Conservation (phyloP, 805 yeast genomes). For the Kodamaea sagamina region DNA sequence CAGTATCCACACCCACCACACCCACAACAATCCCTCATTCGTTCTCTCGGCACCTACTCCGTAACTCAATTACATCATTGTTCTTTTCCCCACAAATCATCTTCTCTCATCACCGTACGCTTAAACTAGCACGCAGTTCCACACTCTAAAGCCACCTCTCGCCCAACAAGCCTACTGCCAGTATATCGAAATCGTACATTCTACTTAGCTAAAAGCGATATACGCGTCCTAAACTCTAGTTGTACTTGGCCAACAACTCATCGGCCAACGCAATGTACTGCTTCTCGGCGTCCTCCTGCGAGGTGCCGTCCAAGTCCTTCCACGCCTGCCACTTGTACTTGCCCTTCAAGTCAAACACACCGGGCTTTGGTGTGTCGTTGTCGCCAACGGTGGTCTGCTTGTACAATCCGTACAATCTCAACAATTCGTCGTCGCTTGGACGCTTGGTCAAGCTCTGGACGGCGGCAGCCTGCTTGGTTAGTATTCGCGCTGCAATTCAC, state of each 20-base stretch:
- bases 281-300: slow-evolving; percentile 88
- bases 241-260: slow-evolving; percentile 54
- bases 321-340: slow-evolving; percentile 98
- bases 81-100: slow-evolving; percentile 1
- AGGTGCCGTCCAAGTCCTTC: slow-evolving; percentile 81
- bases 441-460: slow-evolving; percentile 73
- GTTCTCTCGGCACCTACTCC: background rate
- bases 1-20: too few relatives aligned
- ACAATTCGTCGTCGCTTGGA: slow-evolving; percentile 85
- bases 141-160: too few relatives aligned
- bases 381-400: slow-evolving; percentile 98
- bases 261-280: slow-evolving; percentile 72
- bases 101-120: too few relatives aligned
- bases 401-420: slow-evolving; percentile 86
- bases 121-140: too few relatives aligned
- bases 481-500: slow-evolving; percentile 5
- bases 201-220: too few relatives aligned
- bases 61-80: too few relatives aligned
- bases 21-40: background rate
- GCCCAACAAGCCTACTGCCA: too few relatives aligned
- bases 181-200: slow-evolving; percentile 1
- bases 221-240: too few relatives aligned
- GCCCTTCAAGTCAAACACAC: slow-evolving; percentile 89
- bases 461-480: slow-evolving; percentile 64
- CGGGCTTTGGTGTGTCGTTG: slow-evolving; percentile 84